Percentiles rank a stretch among this genome's conserved stretches.
phyloP scores from a whole-genome alignment of 805 yeast species.

The Ogataea philodendri region DNA sequence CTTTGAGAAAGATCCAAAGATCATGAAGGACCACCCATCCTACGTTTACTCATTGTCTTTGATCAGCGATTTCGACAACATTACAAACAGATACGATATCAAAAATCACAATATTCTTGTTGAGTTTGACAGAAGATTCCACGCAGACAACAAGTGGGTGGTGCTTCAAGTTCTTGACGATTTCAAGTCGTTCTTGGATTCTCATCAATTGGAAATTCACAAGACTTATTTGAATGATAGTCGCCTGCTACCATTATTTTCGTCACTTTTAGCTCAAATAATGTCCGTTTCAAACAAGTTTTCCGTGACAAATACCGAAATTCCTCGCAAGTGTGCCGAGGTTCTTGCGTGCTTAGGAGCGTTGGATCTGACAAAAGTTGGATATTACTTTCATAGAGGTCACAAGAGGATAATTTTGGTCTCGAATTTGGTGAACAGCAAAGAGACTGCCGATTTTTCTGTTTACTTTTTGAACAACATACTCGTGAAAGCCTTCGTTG shows the following conservation, averaged over 20 bases:
- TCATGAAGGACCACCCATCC: constrained; percentile 43
- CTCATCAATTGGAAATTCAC: constrained; percentile 51
- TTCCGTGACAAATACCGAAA: constrained; percentile 42
- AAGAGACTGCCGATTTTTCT: constrained; percentile 65
- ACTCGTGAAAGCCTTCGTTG: constrained; percentile 84
- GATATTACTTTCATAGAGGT: constrained; percentile 30
- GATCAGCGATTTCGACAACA: constrained; percentile 35
- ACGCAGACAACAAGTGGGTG: constrained; percentile 65
- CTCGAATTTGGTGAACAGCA: constrained; percentile 58
- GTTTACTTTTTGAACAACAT: constrained; percentile 61
- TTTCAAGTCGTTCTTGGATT: constrained; percentile 49
- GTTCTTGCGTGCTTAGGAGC: constrained; percentile 79
- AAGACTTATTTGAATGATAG: constrained; percentile 39
- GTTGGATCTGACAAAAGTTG: constrained; percentile 60
- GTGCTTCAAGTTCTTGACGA: constrained; percentile 71
- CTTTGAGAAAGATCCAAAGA: constrained; percentile 34
- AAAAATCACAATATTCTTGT: constrained; percentile 37
- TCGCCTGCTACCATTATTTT: constrained; percentile 34
- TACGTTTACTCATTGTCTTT: constrained; percentile 55
- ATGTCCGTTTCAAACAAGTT: constrained; percentile 58
- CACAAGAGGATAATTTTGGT: constrained; percentile 49
- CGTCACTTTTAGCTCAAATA: constrained; percentile 50
- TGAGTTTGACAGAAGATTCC: constrained; percentile 55
- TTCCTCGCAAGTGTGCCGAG: constrained; percentile 60
- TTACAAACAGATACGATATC: constrained; percentile 22